Evolutionary conservation across 352 stramenopile species (phyloP).

Genomic region (Paralagenidium karlingii): DNA sequence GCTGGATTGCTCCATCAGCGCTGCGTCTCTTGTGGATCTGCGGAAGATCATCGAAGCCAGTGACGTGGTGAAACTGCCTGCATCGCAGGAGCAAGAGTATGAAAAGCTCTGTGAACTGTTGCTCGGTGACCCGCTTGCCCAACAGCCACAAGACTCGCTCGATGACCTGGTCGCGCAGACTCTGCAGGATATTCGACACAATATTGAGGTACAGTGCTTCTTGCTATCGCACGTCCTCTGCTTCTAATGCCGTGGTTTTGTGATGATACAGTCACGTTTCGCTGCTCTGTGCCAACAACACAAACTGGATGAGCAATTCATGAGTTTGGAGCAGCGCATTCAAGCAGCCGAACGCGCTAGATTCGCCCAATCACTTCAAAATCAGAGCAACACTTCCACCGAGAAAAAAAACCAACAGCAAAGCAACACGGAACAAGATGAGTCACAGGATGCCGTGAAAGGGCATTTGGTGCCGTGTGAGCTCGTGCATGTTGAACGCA

Average conservation of each 20-base stretch:
- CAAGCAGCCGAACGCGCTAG: constrained; percentile 22
- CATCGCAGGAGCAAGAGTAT: constrained; percentile 36
- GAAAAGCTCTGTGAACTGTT: constrained; percentile 32
- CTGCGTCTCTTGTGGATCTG: constrained; percentile 28
- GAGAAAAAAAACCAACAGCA: constrained; percentile 7
- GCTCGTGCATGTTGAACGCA: constrained; percentile 21
- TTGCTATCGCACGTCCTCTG: too few species aligned
- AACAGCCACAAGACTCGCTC: constrained; percentile 7
- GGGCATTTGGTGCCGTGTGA: constrained; percentile 15
- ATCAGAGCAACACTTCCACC: constrained; percentile 14
- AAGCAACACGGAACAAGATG: constrained; percentile 3
- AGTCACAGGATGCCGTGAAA: constrained; percentile 2
- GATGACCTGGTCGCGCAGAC: constrained; percentile 30
- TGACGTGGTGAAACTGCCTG: too few species aligned
- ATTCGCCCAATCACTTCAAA: too few species aligned
- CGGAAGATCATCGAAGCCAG: too few species aligned
- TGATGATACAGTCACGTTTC: constrained; percentile 17
- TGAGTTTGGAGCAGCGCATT: constrained; percentile 32
- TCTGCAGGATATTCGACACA: constrained; percentile 33
- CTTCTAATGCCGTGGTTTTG: too few species aligned
- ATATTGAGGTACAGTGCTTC: constrained; percentile 17
- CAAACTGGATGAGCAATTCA: constrained; percentile 28
- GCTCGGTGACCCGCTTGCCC: constrained; percentile 19
- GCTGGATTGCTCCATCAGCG: constrained; percentile 40
- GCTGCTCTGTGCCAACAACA: constrained; percentile 33